These are phyloP conservation scores for Pseudopyricularia cyperi DNA, from an alignment of 2,329 filamentous ascomycete genomes.

Conservation along the genomic window DNA sequence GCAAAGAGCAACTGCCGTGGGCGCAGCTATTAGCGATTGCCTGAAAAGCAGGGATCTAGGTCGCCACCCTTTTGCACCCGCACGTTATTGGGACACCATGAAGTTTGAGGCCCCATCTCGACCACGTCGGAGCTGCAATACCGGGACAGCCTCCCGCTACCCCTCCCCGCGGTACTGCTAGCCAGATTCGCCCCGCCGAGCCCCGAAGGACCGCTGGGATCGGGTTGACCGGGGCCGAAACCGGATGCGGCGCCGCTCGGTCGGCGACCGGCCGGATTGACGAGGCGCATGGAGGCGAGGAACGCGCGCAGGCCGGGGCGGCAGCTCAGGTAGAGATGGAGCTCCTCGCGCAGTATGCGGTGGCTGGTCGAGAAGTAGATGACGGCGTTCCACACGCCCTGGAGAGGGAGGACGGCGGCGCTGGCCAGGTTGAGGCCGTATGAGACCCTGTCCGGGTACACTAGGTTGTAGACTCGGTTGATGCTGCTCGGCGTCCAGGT, in stretches of 20 bases:
- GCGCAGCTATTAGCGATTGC: too few relatives aligned
- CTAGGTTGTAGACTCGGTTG: conserved; percentile 60
- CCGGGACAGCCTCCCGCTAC: background rate
- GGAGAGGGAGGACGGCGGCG: conserved; percentile 60
- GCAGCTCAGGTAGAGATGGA: background rate
- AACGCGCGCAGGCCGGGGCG: background rate
- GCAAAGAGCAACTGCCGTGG: too few relatives aligned
- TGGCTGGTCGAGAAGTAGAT: conserved; percentile 59
- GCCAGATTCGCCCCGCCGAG: background rate
- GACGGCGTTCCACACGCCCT: conserved; percentile 69
- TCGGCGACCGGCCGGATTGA: background rate
- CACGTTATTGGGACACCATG: conserved; percentile 3
- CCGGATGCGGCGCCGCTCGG: background rate
- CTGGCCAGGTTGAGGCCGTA: conserved; percentile 58
- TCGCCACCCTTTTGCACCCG: conserved; percentile 9
- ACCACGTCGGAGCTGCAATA: background rate
- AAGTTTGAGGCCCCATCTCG: conserved; percentile 1
- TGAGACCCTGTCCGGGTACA: conserved; percentile 35
- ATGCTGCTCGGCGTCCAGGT: conserved; percentile 56
- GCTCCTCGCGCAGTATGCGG: conserved; percentile 17
- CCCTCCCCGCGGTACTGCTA: background rate
- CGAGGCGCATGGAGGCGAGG: background rate
- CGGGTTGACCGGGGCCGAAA: background rate
- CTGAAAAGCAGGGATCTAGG: conserved; percentile 4
- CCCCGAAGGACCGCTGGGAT: background rate